A percentile compares a stretch with the other conserved stretches of the same genome.
phyloP scores from a whole-genome alignment of 2,329 filamentous ascomycete species.

The Ceratocystis papillata region DNA sequence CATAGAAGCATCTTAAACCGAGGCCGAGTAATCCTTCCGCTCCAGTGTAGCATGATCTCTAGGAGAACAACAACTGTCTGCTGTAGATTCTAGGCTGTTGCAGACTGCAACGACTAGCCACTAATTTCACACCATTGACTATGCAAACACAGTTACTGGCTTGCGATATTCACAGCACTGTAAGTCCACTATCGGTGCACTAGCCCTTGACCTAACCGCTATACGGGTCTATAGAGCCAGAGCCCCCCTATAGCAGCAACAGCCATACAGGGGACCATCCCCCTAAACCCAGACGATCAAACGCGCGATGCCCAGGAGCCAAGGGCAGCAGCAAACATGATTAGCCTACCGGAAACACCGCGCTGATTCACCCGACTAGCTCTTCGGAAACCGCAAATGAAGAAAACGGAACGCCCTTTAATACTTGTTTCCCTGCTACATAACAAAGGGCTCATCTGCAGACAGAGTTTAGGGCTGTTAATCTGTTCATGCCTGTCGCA shows the following conservation, averaged over 20 bases:
- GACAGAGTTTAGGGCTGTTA: background rate
- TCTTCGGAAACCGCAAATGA: background rate
- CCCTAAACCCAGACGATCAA: background rate
- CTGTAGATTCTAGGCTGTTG: too few species aligned
- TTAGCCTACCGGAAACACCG: conserved; percentile 7
- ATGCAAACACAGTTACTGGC: too few species aligned
- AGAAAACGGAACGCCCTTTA: background rate
- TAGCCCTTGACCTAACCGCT: background rate
- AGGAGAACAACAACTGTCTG: too few species aligned
- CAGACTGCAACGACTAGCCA: too few species aligned
- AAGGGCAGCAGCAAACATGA: conserved; percentile 1
- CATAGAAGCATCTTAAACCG: conserved; percentile 15
- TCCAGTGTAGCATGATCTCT: background rate
- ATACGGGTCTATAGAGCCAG: background rate
- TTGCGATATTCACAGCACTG: too few species aligned
- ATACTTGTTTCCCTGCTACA: too few species aligned
- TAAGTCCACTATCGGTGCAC: background rate
- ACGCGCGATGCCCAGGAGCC: background rate
- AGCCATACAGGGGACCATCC: background rate
- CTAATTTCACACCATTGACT: background rate
- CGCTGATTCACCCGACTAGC: background rate
- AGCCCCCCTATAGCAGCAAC: conserved; percentile 9
- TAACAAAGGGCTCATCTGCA: too few species aligned
- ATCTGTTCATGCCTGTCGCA: background rate
- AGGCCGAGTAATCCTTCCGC: background rate